Conservation (phyloP, 805 yeast genomes). For the Ogataea polymorpha region DNA sequence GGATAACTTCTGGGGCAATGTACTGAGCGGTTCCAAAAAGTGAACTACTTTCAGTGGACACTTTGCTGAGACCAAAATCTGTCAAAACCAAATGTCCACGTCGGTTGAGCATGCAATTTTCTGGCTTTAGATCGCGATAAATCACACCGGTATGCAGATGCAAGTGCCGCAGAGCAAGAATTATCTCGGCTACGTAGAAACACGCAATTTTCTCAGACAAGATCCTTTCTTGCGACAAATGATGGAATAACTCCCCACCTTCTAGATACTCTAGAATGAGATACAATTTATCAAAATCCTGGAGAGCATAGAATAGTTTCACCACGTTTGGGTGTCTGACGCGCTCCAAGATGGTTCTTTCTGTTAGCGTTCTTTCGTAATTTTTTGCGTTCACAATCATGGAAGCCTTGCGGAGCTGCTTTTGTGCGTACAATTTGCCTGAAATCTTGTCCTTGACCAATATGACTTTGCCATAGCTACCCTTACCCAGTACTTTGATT, state of each 20-base stretch:
- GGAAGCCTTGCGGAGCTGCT: constrained; percentile 79
- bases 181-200: constrained; percentile 77
- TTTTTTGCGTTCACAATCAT: constrained; percentile 57
- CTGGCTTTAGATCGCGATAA: constrained; percentile 87
- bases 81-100: constrained; percentile 81
- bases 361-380: constrained; percentile 77
- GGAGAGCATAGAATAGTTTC: constrained; percentile 77
- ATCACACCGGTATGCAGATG: constrained; percentile 74
- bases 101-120: constrained; percentile 74
- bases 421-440: constrained; percentile 76
- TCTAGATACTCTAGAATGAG: constrained; percentile 76
- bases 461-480: constrained; percentile 85
- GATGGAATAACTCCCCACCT: constrained; percentile 82
- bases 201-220: constrained; percentile 65
- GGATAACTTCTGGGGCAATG: constrained; percentile 87
- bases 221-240: constrained; percentile 46
- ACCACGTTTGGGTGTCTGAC: constrained; percentile 81
- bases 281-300: constrained; percentile 74
- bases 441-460: constrained; percentile 64
- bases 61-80: constrained; percentile 77
- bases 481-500: constrained; percentile 75
- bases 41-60: constrained; percentile 45
- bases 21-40: constrained; percentile 78
- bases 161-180: constrained; percentile 70
- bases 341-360: constrained; percentile 66